Evolutionary conservation across 192 early-diverging fungal genomes (phyloP).

Genomic region (Allomyces macrogynus): DNA sequence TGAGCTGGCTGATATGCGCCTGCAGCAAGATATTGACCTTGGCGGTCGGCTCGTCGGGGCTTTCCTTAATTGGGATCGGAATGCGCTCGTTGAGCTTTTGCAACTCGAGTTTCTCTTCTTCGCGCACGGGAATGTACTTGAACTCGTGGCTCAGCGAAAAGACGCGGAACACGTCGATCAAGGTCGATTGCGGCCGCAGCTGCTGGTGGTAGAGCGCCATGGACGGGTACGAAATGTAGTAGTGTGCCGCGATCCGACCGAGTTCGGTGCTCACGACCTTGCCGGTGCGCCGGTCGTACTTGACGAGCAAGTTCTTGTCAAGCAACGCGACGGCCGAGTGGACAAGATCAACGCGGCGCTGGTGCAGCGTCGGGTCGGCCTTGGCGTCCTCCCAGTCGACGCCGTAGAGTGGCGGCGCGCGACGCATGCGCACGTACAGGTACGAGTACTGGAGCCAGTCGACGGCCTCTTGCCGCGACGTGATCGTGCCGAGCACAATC

Average conservation of each 20-base stretch:
- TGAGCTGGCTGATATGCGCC: constrained; percentile 83
- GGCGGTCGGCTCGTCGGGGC: constrained; percentile 68
- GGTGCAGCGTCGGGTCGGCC: constrained; percentile 57
- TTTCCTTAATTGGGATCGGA: constrained; percentile 87
- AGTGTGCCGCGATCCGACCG: constrained; percentile 89
- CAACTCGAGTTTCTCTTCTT: constrained; percentile 85
- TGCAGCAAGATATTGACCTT: constrained; percentile 91
- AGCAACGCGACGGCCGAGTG: constrained; percentile 68
- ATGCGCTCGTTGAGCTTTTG: constrained; percentile 74
- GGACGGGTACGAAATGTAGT: constrained; percentile 78
- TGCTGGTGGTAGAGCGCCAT: constrained; percentile 90
- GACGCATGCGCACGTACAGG: constrained; percentile 86
- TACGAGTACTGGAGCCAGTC: constrained; percentile 93
- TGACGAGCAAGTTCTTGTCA: constrained; percentile 80
- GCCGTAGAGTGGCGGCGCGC: constrained; percentile 72
- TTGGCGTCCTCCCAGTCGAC: constrained; percentile 43
- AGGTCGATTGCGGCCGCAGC: constrained; percentile 69
- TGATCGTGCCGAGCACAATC: constrained; percentile 77
- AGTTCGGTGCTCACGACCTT: constrained; percentile 72
- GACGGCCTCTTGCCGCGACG: constrained; percentile 81
- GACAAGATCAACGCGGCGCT: constrained; percentile 72
- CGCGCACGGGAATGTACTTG: constrained; percentile 78
- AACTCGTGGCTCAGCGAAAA: constrained; percentile 85
- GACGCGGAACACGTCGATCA: constrained; percentile 73
- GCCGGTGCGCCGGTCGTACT: constrained; percentile 85